A percentile compares a stretch with the other conserved stretches of the same genome.
Evolutionary conservation across 2,329 filamentous ascomycete genomes (phyloP).

Genomic region (Zopfia rhizophila): DNA sequence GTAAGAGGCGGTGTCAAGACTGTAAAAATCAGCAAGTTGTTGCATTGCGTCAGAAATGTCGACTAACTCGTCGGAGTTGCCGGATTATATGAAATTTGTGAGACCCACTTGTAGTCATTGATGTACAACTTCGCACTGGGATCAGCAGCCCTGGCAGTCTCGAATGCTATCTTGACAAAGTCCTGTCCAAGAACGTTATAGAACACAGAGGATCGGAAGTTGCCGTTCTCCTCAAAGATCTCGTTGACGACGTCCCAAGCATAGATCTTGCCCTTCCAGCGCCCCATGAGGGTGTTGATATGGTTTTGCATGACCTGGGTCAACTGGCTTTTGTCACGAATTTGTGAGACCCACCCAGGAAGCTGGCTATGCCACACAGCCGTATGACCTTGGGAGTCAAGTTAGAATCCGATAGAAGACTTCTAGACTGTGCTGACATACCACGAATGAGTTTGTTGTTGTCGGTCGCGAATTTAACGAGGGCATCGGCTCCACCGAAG

Average conservation of each 20-base stretch:
- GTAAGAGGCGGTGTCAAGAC: constrained; percentile 67
- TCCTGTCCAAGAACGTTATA: constrained; percentile 75
- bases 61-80: background rate
- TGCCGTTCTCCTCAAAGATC: constrained; percentile 71
- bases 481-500: constrained; percentile 67
- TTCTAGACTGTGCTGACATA: too few relatives aligned
- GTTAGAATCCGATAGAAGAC: too few relatives aligned
- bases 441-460: constrained; percentile 71
- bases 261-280: constrained; percentile 73
- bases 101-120: constrained; percentile 69
- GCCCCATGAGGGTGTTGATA: constrained; percentile 66
- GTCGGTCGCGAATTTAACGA: constrained; percentile 66
- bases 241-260: constrained; percentile 74
- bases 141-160: constrained; percentile 73
- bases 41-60: background rate
- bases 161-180: constrained; percentile 77
- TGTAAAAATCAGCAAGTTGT: constrained; percentile 40
- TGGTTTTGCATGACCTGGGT: constrained; percentile 70
- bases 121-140: constrained; percentile 77
- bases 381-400: too few relatives aligned
- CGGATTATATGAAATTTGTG: background rate
- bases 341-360: constrained; percentile 67
- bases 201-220: constrained; percentile 70
- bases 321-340: constrained; percentile 64
- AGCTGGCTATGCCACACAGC: constrained; percentile 70